Base-by-base conservation (phyloP, 1,284 basidiomycete genomes). In the Sanghuangporus weigelae region DNA sequence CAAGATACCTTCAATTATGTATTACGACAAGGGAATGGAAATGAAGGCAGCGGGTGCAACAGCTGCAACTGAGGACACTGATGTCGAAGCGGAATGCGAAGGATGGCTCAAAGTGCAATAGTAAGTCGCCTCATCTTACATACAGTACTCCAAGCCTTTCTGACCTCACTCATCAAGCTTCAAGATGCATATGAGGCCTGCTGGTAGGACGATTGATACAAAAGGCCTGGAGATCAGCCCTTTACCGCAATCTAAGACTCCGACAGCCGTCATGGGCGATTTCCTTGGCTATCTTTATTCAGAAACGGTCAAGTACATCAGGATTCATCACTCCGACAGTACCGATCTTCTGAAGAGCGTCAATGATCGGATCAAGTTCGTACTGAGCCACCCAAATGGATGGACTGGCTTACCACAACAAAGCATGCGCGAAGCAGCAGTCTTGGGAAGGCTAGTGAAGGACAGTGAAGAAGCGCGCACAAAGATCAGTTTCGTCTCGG, bases 401-500 rank as follows among this genome's bases (percentile, higher is more conserved):
- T 92, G 89, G 89, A 87, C 89, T 69, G 89, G 89, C 16, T 84
- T 85, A 1, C 89, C 90, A 68, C 89, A 91, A 71, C 83, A 84
- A 39, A 85, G 83, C 73, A 89, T 91, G 85, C 81, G 89, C 60
- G 77, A 85, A 62, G 85, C 84, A 0, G 88, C 88, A 0, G 79
- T 87, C 4, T 80, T 84, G 66, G 89, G 85, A 4, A 81, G 82
- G 12, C 72, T 91, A 42, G 84, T 92, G 23, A 82, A 86, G 0
- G 85, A 90, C 71, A 86, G 84, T 2, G 84, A 85, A 67, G 85
- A 83, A 61, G 87, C 86, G 3, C 83, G 83, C 66, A 81, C 86
- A 0, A 77, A 86, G 59, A 87, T 91, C 67, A 77, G 85, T 39
- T 90, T 92, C 68, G 89, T 92, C 40, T 89, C 88, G 1, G 89